Percentiles rank a stretch among this genome's conserved stretches.
These are phyloP conservation scores for Lipomyces mesembrius DNA, from an alignment of 805 yeast species.

Conservation along the genomic window DNA sequence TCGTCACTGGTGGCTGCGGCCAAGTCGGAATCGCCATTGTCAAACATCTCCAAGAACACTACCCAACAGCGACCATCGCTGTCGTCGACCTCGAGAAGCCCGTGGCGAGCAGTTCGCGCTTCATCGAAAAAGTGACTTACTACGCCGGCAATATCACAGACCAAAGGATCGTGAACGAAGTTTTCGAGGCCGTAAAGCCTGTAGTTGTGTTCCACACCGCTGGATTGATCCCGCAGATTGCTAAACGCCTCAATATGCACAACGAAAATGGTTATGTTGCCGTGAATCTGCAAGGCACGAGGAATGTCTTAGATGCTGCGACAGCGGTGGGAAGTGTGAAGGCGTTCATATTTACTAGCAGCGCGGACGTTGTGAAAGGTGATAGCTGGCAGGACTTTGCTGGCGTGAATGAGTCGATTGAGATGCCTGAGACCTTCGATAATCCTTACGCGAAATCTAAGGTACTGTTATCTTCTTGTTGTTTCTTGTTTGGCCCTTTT, in stretches of 20 bases:
- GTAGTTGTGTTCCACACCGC: background rate
- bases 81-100: too few relatives aligned
- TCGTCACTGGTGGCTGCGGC: too few relatives aligned
- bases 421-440: background rate
- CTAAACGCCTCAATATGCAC: background rate
- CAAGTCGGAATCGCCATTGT: too few relatives aligned
- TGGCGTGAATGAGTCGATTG: background rate
- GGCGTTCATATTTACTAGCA: background rate
- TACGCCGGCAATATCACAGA: too few relatives aligned
- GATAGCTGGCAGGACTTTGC: background rate
- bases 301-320: background rate
- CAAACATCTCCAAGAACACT: too few relatives aligned
- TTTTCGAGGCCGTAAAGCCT: background rate
- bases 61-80: too few relatives aligned
- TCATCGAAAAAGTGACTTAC: too few relatives aligned
- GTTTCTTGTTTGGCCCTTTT: background rate
- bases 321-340: conserved; percentile 1
- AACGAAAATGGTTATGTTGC: background rate
- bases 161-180: too few relatives aligned
- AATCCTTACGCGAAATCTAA: background rate
- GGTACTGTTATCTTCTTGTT: background rate
- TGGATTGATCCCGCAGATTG: background rate
- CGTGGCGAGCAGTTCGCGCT: too few relatives aligned
- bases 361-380: background rate
- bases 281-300: background rate